Evolutionary conservation across 2,329 filamentous ascomycete genomes (phyloP), one percentile per base, ranked within the genome.

Genomic region (Coniochaeta prunicola): DNA sequence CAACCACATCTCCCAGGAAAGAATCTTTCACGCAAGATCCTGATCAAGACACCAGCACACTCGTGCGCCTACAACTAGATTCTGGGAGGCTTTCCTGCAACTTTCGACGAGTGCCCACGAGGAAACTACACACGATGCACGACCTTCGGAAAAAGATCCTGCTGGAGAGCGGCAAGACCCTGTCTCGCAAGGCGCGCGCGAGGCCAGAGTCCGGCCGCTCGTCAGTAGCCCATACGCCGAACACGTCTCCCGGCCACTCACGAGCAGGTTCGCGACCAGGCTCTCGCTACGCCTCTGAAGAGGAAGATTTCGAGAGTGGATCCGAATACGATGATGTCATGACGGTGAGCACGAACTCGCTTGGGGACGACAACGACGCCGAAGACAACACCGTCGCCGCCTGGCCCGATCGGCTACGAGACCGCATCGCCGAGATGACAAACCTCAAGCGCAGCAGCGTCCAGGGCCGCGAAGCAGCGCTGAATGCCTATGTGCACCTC

Each of bases 391-490:
- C 78, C n/a, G 71, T 78, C 19, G 71, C 78, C 55, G 79, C 80
- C 28, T 90, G 89, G 82, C 81, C 85, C 53, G 74, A 82, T 17
- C 80, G 84, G 59, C 74, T 92, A 34, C 77, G 80, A 30, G 81
- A 86, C 62, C 83, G 87, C 59, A 85, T 96, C 62, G 80, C 87
- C 54, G 85, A 89, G 64, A 82, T 96, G 30, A 79, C 88, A 58
- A 79, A 83, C 62, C 86, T 90, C 66, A 96, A 96, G 78, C 85
- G 88, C 64, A 91, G 87, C 72, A 91, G 86, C 64, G 83, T 81
- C 26, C 83, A 89, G 62, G 84, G 85, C 24, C 84, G 91, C 57
- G 88, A 91, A 66, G 78, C 83, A 42, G 81, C 80, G 31, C 75
- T 92, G 55, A 76, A 76, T 50, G 78, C 77, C 1, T 91, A 87